These are phyloP conservation scores for Dendrobium huoshanense DNA, from an alignment of 106 monocot genomes.

Conservation along the genomic window DNA sequence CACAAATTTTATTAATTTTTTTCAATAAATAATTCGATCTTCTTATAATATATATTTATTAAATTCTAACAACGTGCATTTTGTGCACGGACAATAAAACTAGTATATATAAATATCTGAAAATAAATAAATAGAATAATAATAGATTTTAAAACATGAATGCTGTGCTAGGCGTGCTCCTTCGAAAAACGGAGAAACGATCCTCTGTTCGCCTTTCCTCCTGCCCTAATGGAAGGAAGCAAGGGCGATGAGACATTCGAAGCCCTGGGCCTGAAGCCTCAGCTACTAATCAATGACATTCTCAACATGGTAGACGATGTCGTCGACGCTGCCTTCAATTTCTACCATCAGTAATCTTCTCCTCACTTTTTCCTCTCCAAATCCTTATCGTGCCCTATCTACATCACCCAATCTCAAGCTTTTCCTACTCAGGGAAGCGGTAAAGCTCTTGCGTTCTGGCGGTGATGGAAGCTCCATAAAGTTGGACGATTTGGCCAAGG, in stretches of 20 bases:
- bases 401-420: neutral
- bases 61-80: too few relatives aligned
- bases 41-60: too few relatives aligned
- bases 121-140: too few relatives aligned
- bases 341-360: slow-evolving; percentile 36
- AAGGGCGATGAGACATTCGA: slow-evolving; percentile 51
- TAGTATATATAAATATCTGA: too few relatives aligned
- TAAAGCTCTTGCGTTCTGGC: slow-evolving; percentile 1
- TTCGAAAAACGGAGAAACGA: too few relatives aligned
- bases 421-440: slow-evolving; percentile 15
- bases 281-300: slow-evolving; percentile 61
- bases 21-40: too few relatives aligned
- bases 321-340: slow-evolving; percentile 59
- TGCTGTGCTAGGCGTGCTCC: too few relatives aligned
- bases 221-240: slow-evolving; percentile 30
- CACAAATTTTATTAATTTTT: too few relatives aligned
- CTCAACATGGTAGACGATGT: slow-evolving; percentile 67
- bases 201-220: neutral
- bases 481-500: slow-evolving; percentile 11
- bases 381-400: neutral
- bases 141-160: too few relatives aligned
- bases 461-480: neutral
- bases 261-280: slow-evolving; percentile 42
- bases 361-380: neutral
- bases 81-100: too few relatives aligned